A percentile compares a stretch with the other conserved stretches of the same genome.
Conservation (phyloP, 345 rosid genomes). For the Eucalyptus urophylla region DNA sequence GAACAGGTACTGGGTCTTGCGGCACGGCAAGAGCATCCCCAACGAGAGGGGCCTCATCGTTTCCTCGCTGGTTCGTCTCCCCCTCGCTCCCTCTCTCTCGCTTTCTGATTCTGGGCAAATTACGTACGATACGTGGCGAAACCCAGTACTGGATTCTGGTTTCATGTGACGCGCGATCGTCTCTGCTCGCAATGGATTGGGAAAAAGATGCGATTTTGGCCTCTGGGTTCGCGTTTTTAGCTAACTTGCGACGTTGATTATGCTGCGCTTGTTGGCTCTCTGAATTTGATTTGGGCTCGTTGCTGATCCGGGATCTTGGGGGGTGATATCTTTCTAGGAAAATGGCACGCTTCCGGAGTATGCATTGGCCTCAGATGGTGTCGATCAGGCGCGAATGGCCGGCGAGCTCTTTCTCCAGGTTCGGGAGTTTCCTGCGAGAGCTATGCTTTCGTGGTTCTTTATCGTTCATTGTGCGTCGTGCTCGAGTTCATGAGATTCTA, state of each 20-base stretch:
- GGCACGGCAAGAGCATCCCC: constrained; percentile 89
- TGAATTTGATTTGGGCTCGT: not conserved
- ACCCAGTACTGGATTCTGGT: not conserved
- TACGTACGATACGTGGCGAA: not conserved
- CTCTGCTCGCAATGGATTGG: not conserved
- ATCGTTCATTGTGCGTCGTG: not conserved
- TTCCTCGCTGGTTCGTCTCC: constrained; percentile 45
- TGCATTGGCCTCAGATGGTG: constrained; percentile 62
- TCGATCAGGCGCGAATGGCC: constrained; percentile 65
- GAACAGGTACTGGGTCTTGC: constrained; percentile 67
- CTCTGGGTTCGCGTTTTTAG: not conserved
- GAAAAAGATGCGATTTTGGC: not conserved
- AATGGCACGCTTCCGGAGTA: constrained; percentile 58
- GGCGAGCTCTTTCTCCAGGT: constrained; percentile 69
- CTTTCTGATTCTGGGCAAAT: not conserved
- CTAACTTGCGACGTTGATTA: not conserved
- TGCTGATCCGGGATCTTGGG: not conserved
- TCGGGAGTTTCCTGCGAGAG: not conserved
- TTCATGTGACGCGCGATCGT: not conserved
- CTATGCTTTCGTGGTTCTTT: not conserved
- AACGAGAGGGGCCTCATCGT: constrained; percentile 83
- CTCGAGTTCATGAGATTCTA: not conserved
- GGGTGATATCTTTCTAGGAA: constrained; percentile 24
- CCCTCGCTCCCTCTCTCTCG: not conserved
- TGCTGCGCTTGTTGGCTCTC: not conserved